These are phyloP conservation scores for Rozella allomycis DNA, from an alignment of 371 early-diverging fungal genomes.

Conservation along the genomic window DNA sequence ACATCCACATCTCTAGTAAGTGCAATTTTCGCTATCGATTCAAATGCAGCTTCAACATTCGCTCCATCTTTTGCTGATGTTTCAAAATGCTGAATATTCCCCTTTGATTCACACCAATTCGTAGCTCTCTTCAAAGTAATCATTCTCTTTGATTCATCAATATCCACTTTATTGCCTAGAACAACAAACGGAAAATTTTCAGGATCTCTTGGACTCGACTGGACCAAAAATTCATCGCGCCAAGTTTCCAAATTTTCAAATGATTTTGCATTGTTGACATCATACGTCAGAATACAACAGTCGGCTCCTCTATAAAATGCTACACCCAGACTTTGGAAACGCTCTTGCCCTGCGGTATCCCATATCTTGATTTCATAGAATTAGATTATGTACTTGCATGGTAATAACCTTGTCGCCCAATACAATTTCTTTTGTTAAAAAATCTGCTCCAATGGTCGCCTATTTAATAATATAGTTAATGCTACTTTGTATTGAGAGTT, in stretches of 20 bases:
- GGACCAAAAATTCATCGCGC: conserved; percentile 90
- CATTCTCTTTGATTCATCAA: conserved; percentile 75
- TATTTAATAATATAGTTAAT: no score
- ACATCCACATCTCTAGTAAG: conserved; percentile 74
- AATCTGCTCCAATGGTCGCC: conserved; percentile 99
- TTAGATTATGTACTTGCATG: conserved; percentile 47
- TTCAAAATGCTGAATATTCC: conserved; percentile 88
- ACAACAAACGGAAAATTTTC: conserved; percentile 94
- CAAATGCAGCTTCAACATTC: conserved; percentile 90
- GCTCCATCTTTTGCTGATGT: conserved; percentile 89
- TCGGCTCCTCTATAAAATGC: conserved; percentile 98
- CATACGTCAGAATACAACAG: conserved; percentile 92
- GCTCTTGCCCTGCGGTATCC: conserved; percentile 89
- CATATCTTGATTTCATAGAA: conserved; percentile 37
- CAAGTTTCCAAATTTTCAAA: conserved; percentile 91
- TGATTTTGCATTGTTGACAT: conserved; percentile 79
- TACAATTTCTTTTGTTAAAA: conserved; percentile 91
- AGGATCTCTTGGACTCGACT: conserved; percentile 78
- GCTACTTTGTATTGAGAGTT: conserved; percentile 95
- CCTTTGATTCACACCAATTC: conserved; percentile 87
- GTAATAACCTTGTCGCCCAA: conserved; percentile 68
- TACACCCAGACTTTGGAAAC: conserved; percentile 92
- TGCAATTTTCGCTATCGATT: conserved; percentile 79
- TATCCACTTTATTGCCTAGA: conserved; percentile 93
- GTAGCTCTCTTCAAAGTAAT: conserved; percentile 79